Base-by-base conservation (phyloP, 352 stramenopile species). In the Globisporangium abappressorium region DNA sequence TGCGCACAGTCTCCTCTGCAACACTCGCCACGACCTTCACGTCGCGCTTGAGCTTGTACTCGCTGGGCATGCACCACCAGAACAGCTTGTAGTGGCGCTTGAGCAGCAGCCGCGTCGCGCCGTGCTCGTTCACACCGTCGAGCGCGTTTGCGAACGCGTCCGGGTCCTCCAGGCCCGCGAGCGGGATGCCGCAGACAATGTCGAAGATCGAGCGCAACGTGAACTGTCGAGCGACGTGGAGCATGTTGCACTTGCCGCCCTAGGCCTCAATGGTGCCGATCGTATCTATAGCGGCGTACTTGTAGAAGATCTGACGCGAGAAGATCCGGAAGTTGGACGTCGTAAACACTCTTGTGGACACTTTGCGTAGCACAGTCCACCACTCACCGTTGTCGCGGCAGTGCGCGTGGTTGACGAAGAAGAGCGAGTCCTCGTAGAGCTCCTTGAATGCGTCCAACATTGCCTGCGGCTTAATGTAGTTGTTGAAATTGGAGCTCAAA, bases 341-440 rank as follows among this genome's bases (percentile, higher is more conserved):
- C 38, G 38, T 46, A 12, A 46, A 46, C 38, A 46, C 38, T 9
- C 18, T 46, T 5, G 38, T 18, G 14, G 38, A 46, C 38, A 46
- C 11, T 46, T 46, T 46, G 38, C 38, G 38, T 5, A 46, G 38
- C 11, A 46, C 2, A 5, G 14, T 46, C 38, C 38, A 46, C 11
- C 38, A 12, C 38, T 46, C 38, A 12, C 38, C 14, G 14, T 46
- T 46, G 38, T 46, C 38, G 11, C 38, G 38, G 38, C 38, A 46
- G 11, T 46, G 38, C 22, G 72, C 62, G 64, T 90, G 82, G 61
- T 91, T 92, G 69, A 90, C 74, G 22, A 74, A 80, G 28, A 92
- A 86, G 51, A 92, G 88, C 30, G 84, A 87, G 57, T 89, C 76
- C 28, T 80, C 73, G 65, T 90, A 89, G n/a, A 90, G 64, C 57